Base-by-base conservation (phyloP, 768 basidiomycete species). In the Auricularia auricula-judae region DNA sequence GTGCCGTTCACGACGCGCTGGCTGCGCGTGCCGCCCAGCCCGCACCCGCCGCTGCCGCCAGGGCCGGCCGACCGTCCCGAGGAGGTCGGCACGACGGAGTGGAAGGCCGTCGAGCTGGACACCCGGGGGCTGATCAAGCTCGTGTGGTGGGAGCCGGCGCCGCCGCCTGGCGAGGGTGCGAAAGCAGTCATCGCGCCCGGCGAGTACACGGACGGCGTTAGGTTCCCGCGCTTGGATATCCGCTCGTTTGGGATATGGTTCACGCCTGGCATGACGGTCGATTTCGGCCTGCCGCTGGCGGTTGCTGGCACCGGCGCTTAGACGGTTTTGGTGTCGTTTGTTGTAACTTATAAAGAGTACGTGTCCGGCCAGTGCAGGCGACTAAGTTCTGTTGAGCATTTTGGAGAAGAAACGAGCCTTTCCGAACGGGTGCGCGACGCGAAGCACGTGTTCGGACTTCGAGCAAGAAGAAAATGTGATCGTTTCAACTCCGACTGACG, bases 1-100 rank as follows among this genome's bases (percentile, higher is more conserved):
- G 36, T 66, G 34, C 65, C 65, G 16, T 51, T 66, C 23, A 60
- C 35, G 36, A 65, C 63, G 16, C 21, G 21, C 29, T 36, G 35
- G 42, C n/a, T 65, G 34, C 61, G 65, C 16, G 39, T 42, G 8
- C 39, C 39, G 39, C 39, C 39, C 7, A 42, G 8, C 7, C 39
- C 39, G 39, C 39, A 42, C 39, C 39, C 39, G 39, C 39, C 47
- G 14, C 47, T 21, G 47, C 47, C 47, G 10, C 11, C 18, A 51
- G 21, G 47, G 18, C 21, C 21, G 11, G 47, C 47, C 1, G 47
- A 51, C 5, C 14, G 47, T 10, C 18, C 47, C 5, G 47, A 51
- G 21, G 47, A 51, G 21, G 47, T 51, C 47, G 21, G 47, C 10
- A 51, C 47, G 47, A 18, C 11, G 47, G 47, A 51, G 18, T 51